Percentiles rank a stretch among this genome's conserved stretches.
Conservation (phyloP, 805 yeast genomes). For the Candida khao-thaluensis region DNA sequence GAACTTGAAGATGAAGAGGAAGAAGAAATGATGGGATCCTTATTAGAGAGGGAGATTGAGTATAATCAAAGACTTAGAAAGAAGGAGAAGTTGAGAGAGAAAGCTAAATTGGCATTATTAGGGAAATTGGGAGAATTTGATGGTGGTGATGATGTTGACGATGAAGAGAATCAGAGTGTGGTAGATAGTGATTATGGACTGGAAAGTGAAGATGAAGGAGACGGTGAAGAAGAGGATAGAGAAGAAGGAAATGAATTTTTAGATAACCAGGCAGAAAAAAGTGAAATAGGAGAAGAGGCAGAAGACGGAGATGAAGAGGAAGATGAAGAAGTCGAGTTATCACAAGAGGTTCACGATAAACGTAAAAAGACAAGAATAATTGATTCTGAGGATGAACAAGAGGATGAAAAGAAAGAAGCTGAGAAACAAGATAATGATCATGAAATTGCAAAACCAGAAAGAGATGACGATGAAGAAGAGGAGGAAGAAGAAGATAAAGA, state of each 20-base stretch:
- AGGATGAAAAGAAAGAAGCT: constrained; percentile 9
- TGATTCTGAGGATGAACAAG: constrained; percentile 20
- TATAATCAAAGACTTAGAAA: constrained; percentile 46
- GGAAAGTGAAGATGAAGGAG: constrained; percentile 15
- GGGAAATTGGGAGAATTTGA: constrained; percentile 19
- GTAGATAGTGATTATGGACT: constrained; percentile 18
- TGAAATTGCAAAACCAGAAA: background rate
- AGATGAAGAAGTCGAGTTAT: background rate
- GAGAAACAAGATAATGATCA: background rate
- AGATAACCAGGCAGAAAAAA: constrained; percentile 20
- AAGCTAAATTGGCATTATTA: constrained; percentile 34
- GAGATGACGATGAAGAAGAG: constrained; percentile 4
- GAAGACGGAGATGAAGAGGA: constrained; percentile 7
- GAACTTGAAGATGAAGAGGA: constrained; percentile 34
- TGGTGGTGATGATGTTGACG: constrained; percentile 18
- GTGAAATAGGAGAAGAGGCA: constrained; percentile 19
- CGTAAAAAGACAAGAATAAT: constrained; percentile 2
- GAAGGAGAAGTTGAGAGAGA: constrained; percentile 39
- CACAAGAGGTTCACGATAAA: background rate
- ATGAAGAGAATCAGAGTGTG: constrained; percentile 8
- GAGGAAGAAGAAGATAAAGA: constrained; percentile 2
- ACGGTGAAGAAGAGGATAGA: constrained; percentile 15
- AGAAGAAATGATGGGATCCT: constrained; percentile 43
- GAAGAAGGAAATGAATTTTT: constrained; percentile 16
- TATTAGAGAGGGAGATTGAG: constrained; percentile 51